A percentile compares a stretch with the other conserved stretches of the same genome.
These are phyloP conservation scores for Talaromyces verruculosus DNA, from an alignment of 2,329 filamentous ascomycete genomes.

Conservation along the genomic window DNA sequence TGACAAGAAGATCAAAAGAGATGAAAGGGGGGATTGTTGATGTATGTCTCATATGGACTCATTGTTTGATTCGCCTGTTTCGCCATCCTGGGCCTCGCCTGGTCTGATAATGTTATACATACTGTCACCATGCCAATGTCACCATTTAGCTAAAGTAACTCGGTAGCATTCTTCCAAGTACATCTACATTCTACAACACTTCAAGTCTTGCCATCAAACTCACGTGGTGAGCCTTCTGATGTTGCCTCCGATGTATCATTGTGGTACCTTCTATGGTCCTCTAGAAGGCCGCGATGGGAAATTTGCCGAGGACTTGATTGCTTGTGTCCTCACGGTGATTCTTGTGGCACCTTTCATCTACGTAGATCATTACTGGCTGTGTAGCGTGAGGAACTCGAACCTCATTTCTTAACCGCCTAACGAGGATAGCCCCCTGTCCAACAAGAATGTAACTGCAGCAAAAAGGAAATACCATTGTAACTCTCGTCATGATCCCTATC, in stretches of 20 bases:
- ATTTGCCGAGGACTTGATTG: not conserved
- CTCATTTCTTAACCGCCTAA: not conserved
- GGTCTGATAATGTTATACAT: not conserved
- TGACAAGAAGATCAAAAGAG: not conserved
- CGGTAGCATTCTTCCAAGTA: not conserved
- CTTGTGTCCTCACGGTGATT: not conserved
- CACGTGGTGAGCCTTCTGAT: not conserved
- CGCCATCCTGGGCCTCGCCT: not conserved
- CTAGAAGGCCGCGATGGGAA: constrained; percentile 6
- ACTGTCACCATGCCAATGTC: not conserved
- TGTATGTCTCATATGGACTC: not conserved
- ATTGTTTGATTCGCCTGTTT: not conserved
- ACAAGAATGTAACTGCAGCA: constrained; percentile 1
- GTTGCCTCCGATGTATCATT: not conserved
- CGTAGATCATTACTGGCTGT: not conserved
- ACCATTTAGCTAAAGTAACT: not conserved
- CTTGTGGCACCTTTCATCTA: constrained; percentile 2
- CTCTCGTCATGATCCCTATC: constrained; percentile 2
- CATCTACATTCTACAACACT: not conserved
- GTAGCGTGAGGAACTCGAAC: constrained; percentile 13
- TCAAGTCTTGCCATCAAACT: not conserved
- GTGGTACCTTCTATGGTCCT: constrained; percentile 4
- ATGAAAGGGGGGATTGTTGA: not conserved
- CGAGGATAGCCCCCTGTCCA: not conserved
- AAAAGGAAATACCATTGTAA: not conserved